Conservation (phyloP, 2,329 filamentous ascomycete species). For the Atkinsonella hypoxylon region DNA sequence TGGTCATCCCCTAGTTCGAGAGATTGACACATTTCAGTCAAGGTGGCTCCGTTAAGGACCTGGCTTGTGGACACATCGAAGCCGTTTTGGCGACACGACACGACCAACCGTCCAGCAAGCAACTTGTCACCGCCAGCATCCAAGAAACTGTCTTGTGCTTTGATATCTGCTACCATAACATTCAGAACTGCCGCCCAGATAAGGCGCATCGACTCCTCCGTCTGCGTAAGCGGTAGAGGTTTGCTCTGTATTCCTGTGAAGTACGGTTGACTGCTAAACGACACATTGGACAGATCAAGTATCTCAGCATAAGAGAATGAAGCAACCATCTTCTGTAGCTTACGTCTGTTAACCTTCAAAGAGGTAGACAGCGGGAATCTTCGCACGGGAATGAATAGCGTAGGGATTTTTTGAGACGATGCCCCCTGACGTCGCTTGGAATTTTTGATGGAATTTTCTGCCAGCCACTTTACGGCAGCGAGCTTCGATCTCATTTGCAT, state of each 20-base stretch:
- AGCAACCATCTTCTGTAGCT: constrained; percentile 32
- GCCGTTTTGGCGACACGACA: constrained; percentile 30
- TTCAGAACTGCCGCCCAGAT: constrained; percentile 35
- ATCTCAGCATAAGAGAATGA: constrained; percentile 32
- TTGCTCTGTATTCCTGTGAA: constrained; percentile 26
- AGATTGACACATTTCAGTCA: constrained; percentile 34
- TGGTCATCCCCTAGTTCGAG: constrained; percentile 10
- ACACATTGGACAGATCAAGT: constrained; percentile 19
- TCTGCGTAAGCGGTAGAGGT: constrained; percentile 33
- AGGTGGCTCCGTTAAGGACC: constrained; percentile 26
- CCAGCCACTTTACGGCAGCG: constrained; percentile 30
- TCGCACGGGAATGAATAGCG: constrained; percentile 35
- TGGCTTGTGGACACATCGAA: constrained; percentile 30
- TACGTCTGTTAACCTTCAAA: constrained; percentile 37
- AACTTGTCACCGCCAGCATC: constrained; percentile 34
- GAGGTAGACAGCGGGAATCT: constrained; percentile 36
- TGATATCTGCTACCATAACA: constrained; percentile 27
- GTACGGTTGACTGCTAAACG: constrained; percentile 23
- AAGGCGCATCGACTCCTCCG: constrained; percentile 33
- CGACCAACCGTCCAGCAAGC: constrained; percentile 31
- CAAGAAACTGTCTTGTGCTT: constrained; percentile 31
- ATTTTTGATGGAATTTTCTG: constrained; percentile 28
- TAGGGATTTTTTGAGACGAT: constrained; percentile 31
- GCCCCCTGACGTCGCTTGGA: constrained; percentile 12
- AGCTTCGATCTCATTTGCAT: constrained; percentile 29